Conservation (phyloP, 441 rosid species). For the Corymbia citriodora region DNA sequence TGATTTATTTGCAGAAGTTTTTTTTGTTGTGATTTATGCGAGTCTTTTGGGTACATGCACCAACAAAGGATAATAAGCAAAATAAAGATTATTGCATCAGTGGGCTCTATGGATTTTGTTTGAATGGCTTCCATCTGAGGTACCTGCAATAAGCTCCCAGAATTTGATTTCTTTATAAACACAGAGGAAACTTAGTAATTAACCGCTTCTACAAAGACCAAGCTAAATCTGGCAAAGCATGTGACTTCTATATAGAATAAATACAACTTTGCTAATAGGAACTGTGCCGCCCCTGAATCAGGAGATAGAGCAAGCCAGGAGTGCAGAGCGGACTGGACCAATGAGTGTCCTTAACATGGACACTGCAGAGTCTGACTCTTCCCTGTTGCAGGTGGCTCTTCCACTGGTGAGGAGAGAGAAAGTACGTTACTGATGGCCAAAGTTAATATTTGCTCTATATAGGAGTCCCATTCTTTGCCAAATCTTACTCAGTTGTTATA, state of each 20-base stretch:
- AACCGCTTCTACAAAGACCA: not conserved
- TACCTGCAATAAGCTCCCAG: not conserved
- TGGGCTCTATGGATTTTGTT: not conserved
- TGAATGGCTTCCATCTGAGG: not conserved
- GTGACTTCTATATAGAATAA: not conserved
- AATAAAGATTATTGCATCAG: not conserved
- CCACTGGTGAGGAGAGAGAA: not conserved
- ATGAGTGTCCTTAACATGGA: not conserved
- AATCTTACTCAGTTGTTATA: not conserved
- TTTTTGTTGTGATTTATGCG: not conserved
- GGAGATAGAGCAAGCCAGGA: not conserved
- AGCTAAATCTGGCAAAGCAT: not conserved
- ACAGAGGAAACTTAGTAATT: not conserved
- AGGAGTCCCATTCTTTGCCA: not conserved
- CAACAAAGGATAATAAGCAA: not conserved
- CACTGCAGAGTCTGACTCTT: not conserved
- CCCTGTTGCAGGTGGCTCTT: not conserved
- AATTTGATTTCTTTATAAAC: not conserved
- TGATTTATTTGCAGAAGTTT: not conserved
- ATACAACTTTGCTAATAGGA: not conserved
- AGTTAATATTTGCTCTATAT: not conserved
- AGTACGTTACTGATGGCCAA: not conserved
- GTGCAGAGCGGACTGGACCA: not conserved
- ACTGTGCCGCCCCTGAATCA: not conserved
- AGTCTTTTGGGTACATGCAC: not conserved